Conservation (phyloP, 441 rosid genomes). For the Geranium incanum region DNA sequence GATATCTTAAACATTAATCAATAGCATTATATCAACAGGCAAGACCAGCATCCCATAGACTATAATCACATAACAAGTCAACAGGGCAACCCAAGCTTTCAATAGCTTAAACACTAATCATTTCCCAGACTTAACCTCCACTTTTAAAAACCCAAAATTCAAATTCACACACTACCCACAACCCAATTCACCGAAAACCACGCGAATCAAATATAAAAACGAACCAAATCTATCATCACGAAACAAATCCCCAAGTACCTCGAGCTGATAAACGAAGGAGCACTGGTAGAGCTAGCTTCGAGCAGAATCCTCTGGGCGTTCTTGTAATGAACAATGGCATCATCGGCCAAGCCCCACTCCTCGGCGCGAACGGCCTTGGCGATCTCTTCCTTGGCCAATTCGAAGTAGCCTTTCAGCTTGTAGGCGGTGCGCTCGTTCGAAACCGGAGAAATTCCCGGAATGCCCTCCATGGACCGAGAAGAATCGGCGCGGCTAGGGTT, state of each 20-base stretch:
- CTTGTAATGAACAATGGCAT: conserved; percentile 62
- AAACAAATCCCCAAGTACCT: conserved; percentile 33
- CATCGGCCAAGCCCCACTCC: conserved; percentile 77
- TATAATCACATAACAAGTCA: background rate
- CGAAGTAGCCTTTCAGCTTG: conserved; percentile 79
- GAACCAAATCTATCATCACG: background rate
- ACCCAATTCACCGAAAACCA: background rate
- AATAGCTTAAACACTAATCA: background rate
- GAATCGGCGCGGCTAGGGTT: conserved; percentile 25
- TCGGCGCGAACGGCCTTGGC: conserved; percentile 73
- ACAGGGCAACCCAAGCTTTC: background rate
- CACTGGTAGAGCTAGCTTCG: conserved; percentile 58
- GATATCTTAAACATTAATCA: background rate
- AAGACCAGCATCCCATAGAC: background rate
- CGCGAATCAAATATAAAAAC: background rate
- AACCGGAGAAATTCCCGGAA: conserved; percentile 29
- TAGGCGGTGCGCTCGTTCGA: conserved; percentile 71
- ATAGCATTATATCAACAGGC: too few relatives aligned
- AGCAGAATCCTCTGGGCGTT: conserved; percentile 60
- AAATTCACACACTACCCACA: background rate
- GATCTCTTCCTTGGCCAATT: conserved; percentile 74
- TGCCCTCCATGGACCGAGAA: conserved; percentile 38
- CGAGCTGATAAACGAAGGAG: conserved; percentile 58
- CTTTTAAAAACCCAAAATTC: background rate
- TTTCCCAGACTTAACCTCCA: background rate